These are phyloP conservation scores for Yarrowia yakushimensis DNA, from an alignment of 805 yeast species.

Conservation along the genomic window DNA sequence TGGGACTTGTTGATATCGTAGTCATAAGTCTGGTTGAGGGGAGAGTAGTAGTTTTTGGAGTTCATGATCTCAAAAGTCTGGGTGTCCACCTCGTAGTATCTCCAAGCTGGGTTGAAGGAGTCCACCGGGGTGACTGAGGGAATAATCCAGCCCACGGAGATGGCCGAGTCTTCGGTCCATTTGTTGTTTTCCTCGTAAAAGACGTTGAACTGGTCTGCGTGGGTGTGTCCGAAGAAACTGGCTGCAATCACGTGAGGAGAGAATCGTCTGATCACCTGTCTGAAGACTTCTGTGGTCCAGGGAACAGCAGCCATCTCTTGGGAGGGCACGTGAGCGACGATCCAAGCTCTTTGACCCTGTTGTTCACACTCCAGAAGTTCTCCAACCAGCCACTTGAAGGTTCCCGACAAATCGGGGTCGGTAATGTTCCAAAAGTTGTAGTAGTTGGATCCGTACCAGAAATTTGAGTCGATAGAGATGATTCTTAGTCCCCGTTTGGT, in stretches of 20 bases:
- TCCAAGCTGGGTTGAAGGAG: slow-evolving; percentile 65
- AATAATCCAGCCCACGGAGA: slow-evolving; percentile 60
- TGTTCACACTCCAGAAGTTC: slow-evolving; percentile 59
- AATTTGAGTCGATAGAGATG: slow-evolving; percentile 62
- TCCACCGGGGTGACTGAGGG: slow-evolving; percentile 63
- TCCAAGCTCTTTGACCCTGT: slow-evolving; percentile 64
- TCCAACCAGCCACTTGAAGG: slow-evolving; percentile 55
- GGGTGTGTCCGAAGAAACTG: slow-evolving; percentile 69
- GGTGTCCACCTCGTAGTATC: slow-evolving; percentile 65
- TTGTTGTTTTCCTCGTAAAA: slow-evolving; percentile 49
- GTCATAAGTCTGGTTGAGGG: slow-evolving; percentile 50
- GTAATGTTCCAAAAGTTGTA: slow-evolving; percentile 49
- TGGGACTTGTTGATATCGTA: not conserved
- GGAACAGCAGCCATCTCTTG: slow-evolving; percentile 53
- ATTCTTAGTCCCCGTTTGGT: slow-evolving; percentile 57
- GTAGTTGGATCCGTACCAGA: slow-evolving; percentile 61
- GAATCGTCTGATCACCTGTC: slow-evolving; percentile 59
- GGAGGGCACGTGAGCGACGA: slow-evolving; percentile 64
- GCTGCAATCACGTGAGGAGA: slow-evolving; percentile 69
- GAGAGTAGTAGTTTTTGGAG: slow-evolving; percentile 55
- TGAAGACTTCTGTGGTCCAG: slow-evolving; percentile 52
- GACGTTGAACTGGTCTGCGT: slow-evolving; percentile 61
- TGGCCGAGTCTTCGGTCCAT: slow-evolving; percentile 36
- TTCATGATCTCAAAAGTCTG: slow-evolving; percentile 59
- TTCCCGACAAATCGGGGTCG: slow-evolving; percentile 60